A percentile compares a stretch with the other conserved stretches of the same genome.
These are phyloP conservation scores for Globisporangium paddicum DNA, from an alignment of 352 stramenopile genomes.

Conservation along the genomic window DNA sequence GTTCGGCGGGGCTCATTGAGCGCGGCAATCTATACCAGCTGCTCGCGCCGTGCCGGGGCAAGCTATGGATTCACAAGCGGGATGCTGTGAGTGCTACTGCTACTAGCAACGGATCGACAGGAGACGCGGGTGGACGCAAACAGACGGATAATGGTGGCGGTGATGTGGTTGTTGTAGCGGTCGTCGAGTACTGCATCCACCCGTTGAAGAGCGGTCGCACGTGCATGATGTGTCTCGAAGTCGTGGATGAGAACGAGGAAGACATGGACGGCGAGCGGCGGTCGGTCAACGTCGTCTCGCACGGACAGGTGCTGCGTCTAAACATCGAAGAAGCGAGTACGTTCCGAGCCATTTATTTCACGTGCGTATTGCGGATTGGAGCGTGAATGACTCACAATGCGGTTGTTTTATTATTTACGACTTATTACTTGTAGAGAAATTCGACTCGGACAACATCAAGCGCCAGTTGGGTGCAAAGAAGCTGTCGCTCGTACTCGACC, in stretches of 20 bases:
- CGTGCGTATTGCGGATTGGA: constrained; percentile 44
- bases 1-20: constrained; percentile 49
- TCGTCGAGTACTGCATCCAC: constrained; percentile 80
- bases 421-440: constrained; percentile 82
- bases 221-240: constrained; percentile 75
- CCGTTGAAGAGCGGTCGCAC: constrained; percentile 65
- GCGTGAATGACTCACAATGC: constrained; percentile 8
- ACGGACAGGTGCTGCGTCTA: constrained; percentile 90
- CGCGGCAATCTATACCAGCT: constrained; percentile 50
- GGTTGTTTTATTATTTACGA: too few relatives aligned
- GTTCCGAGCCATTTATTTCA: constrained; percentile 20
- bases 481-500: constrained; percentile 94
- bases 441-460: constrained; percentile 81
- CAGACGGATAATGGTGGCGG: not conserved
- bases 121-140: not conserved
- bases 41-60: constrained; percentile 89
- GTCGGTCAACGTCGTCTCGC: constrained; percentile 76
- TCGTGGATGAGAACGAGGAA: constrained; percentile 67
- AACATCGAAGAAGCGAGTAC: constrained; percentile 96
- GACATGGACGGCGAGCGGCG: constrained; percentile 43
- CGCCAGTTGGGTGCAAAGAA: constrained; percentile 88
- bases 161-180: constrained; percentile 32
- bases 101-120: not conserved
- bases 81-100: not conserved
- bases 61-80: constrained; percentile 38